phyloP scores from a whole-genome alignment of 495 filamentous ascomycete genomes.

The Trypethelium eluteriae region DNA sequence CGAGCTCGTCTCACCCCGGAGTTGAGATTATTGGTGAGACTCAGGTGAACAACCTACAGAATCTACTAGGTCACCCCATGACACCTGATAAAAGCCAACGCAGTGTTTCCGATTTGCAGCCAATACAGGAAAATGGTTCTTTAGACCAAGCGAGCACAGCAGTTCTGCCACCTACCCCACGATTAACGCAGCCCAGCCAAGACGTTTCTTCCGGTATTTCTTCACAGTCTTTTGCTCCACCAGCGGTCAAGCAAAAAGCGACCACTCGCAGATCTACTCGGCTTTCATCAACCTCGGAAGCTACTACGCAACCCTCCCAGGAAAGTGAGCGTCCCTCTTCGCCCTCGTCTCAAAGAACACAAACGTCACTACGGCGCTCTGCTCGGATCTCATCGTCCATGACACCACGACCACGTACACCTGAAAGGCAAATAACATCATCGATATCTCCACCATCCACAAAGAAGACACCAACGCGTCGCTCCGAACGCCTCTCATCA shows the following conservation, averaged over 20 bases:
- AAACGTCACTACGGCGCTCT: constrained; percentile 5
- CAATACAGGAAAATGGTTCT: background rate
- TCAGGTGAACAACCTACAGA: constrained; percentile 17
- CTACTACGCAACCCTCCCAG: background rate
- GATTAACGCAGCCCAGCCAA: constrained; percentile 1
- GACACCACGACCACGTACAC: background rate
- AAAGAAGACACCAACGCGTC: background rate
- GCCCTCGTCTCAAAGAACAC: background rate
- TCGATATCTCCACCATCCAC: background rate
- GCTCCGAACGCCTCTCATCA: constrained; percentile 3
- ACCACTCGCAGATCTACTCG: background rate
- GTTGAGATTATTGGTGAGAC: background rate
- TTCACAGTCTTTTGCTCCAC: background rate
- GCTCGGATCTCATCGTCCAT: background rate
- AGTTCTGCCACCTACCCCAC: background rate
- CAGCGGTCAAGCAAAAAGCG: background rate
- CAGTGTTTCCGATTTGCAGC: constrained; percentile 12
- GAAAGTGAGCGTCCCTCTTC: background rate
- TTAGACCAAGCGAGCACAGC: constrained; percentile 3
- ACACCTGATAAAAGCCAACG: constrained; percentile 28
- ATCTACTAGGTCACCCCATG: constrained; percentile 18
- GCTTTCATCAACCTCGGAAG: background rate
- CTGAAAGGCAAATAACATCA: background rate
- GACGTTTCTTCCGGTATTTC: background rate
- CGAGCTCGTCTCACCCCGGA: background rate